Evolutionary conservation across 306 rosid genomes (phyloP).

Genomic region (Vigna unguiculata): DNA sequence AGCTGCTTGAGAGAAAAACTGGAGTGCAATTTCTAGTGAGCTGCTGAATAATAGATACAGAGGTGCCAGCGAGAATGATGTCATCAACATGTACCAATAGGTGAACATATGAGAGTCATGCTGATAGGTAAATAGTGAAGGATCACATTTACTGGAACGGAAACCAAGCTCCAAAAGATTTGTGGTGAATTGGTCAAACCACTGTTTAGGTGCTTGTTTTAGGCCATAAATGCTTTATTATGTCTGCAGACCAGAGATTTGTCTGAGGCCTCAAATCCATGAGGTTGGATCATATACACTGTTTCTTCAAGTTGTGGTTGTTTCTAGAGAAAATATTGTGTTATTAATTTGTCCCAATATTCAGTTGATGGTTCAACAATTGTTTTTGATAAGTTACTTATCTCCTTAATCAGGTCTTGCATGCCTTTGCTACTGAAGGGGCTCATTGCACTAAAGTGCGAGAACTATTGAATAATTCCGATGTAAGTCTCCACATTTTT

Average conservation of each 20-base stretch:
- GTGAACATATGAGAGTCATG: too few species aligned
- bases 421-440: conserved; percentile 99
- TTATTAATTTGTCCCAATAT: conserved; percentile 14
- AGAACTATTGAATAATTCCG: conserved; percentile 83
- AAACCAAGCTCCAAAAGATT: too few species aligned
- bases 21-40: too few species aligned
- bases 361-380: conserved; percentile 4
- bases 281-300: not conserved
- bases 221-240: too few species aligned
- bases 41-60: too few species aligned
- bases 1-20: not conserved
- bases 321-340: conserved; percentile 11
- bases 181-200: not conserved
- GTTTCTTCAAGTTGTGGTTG: not conserved
- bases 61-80: too few species aligned
- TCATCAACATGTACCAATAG: not conserved
- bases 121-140: not conserved
- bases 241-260: not conserved
- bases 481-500: conserved; percentile 62
- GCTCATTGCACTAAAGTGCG: conserved; percentile 98
- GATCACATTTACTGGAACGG: not conserved
- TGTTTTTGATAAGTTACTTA: conserved; percentile 28
- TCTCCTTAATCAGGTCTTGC: conserved; percentile 79
- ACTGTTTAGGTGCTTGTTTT: not conserved
- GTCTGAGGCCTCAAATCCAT: not conserved